phyloP scores from a whole-genome alignment of 768 basidiomycete genomes.

The Trametes villosa region DNA sequence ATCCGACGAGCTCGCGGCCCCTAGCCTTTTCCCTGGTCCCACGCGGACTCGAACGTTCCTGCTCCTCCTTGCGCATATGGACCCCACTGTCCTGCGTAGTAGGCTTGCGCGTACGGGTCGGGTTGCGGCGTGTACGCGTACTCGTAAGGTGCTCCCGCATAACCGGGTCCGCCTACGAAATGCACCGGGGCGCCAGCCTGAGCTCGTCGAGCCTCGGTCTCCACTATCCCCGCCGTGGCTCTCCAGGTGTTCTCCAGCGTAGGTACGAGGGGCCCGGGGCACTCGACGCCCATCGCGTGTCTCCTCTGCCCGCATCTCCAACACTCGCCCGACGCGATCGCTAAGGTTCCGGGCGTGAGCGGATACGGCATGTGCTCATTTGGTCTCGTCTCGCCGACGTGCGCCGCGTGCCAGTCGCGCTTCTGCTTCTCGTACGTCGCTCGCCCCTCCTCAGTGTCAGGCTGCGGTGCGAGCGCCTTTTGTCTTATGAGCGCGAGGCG shows the following conservation, averaged over 20 bases:
- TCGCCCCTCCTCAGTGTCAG: neutral
- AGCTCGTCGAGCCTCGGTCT: no score
- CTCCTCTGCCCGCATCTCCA: neutral
- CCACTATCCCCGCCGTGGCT: neutral
- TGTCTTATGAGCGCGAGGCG: neutral
- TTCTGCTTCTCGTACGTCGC: neutral
- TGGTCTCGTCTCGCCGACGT: neutral
- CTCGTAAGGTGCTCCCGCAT: no score
- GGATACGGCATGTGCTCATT: neutral
- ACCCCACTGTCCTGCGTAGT: no score
- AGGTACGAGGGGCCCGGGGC: neutral
- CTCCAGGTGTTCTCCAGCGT: neutral
- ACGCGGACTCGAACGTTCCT: neutral
- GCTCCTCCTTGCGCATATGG: no score
- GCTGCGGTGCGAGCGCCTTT: neutral
- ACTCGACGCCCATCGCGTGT: neutral
- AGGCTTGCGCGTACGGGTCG: no score
- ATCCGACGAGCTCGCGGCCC: neutral
- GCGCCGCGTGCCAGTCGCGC: neutral
- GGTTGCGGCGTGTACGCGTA: no score
- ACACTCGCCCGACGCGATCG: neutral
- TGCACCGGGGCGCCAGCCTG: no score
- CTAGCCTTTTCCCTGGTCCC: neutral
- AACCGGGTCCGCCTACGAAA: no score
- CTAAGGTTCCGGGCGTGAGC: neutral